A percentile compares a stretch with the other conserved stretches of the same genome.
These are phyloP conservation scores for Colletotrichum tamarilloi DNA, from an alignment of 2,329 filamentous ascomycete species.

Conservation along the genomic window DNA sequence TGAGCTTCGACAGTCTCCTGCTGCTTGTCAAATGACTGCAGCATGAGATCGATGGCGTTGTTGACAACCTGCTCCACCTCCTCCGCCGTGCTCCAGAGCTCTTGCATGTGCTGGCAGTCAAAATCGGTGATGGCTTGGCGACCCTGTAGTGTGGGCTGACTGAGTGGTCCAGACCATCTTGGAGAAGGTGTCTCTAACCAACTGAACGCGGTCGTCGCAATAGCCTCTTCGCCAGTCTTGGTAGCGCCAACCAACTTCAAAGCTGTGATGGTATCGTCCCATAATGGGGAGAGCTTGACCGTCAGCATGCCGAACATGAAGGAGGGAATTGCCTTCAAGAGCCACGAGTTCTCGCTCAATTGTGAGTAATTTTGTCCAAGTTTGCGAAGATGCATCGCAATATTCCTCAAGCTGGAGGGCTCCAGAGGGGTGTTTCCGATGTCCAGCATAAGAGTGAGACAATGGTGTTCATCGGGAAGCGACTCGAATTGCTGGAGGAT, in stretches of 20 bases:
- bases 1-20: conserved; percentile 66
- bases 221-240: conserved; percentile 76
- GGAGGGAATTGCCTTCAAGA: conserved; percentile 78
- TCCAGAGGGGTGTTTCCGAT: conserved; percentile 84
- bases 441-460: conserved; percentile 75
- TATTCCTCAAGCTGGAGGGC: conserved; percentile 78
- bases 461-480: conserved; percentile 60
- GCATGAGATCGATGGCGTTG: conserved; percentile 68
- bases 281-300: conserved; percentile 84
- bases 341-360: conserved; percentile 69
- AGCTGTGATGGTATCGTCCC: conserved; percentile 84
- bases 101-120: conserved; percentile 81
- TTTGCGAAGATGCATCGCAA: conserved; percentile 88
- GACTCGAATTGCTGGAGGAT: conserved; percentile 73
- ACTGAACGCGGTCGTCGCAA: conserved; percentile 78
- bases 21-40: conserved; percentile 71
- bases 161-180: conserved; percentile 59
- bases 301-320: conserved; percentile 93
- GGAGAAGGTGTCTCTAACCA: conserved; percentile 77
- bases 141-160: conserved; percentile 44
- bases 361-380: conserved; percentile 73
- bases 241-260: conserved; percentile 80
- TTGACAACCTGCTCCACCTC: conserved; percentile 64
- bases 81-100: conserved; percentile 63
- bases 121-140: conserved; percentile 73